Conservation (phyloP, 345 rosid genomes). For the Noccaea bulbosa region DNA sequence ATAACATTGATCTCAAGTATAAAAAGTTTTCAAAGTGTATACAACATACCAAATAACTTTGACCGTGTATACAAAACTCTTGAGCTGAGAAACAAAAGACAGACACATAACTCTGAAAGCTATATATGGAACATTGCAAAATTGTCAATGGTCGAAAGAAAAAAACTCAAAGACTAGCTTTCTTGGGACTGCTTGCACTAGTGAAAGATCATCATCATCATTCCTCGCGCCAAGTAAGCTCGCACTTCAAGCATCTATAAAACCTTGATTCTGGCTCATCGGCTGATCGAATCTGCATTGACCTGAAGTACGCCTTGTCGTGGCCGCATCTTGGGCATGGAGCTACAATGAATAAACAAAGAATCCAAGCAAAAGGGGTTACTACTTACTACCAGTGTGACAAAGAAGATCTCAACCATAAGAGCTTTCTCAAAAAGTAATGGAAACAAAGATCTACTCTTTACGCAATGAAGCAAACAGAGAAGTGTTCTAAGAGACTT, state of each 20-base stretch:
- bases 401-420: too few species aligned
- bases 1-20: too few species aligned
- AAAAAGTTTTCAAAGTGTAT: too few species aligned
- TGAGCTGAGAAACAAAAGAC: not conserved
- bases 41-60: too few species aligned
- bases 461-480: too few species aligned
- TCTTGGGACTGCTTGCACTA: not conserved
- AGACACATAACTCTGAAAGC: not conserved
- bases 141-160: not conserved
- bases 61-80: not conserved
- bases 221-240: conserved; percentile 44
- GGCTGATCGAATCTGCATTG: conserved; percentile 47
- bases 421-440: too few species aligned
- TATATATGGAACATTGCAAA: not conserved
- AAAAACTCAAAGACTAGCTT: not conserved
- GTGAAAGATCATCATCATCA: not conserved
- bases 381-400: too few species aligned
- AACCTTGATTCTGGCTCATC: conserved; percentile 47
- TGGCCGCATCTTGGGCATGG: conserved; percentile 43
- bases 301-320: conserved; percentile 41
- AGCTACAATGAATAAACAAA: conserved; percentile 1
- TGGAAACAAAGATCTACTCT: too few species aligned
- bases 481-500: too few species aligned
- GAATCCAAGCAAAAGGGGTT: not conserved
- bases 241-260: conserved; percentile 43